phyloP scores from a whole-genome alignment of 306 rosid genomes.

The Cucurbita argyrosperma region DNA sequence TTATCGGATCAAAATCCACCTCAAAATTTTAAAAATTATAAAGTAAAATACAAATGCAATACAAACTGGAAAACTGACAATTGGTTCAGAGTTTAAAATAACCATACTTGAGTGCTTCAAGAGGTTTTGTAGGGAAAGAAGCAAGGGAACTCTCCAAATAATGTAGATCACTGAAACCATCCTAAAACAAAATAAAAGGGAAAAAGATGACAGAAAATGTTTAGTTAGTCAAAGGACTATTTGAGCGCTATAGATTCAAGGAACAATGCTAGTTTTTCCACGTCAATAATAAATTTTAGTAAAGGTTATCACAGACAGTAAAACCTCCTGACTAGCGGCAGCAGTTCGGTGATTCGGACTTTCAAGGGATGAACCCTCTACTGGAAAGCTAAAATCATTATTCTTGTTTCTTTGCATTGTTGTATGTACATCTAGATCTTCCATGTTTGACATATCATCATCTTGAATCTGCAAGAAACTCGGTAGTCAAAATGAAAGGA shows the following conservation, averaged over 20 bases:
- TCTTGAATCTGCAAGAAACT: conserved; percentile 65
- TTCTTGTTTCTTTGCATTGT: conserved; percentile 21
- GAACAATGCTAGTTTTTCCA: background rate
- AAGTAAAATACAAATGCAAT: background rate
- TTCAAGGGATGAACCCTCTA: conserved; percentile 23
- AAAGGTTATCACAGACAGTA: conserved; percentile 9
- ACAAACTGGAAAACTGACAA: background rate
- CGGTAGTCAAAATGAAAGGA: conserved; percentile 8
- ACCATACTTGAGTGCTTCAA: conserved; percentile 11
- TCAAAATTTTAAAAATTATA: background rate
- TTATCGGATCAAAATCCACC: background rate
- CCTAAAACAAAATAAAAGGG: conserved; percentile 38
- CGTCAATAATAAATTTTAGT: background rate
- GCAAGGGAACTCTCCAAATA: conserved; percentile 79
- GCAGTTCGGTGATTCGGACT: conserved; percentile 35
- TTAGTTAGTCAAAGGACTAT: background rate
- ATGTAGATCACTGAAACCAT: conserved; percentile 47
- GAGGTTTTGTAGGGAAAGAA: conserved; percentile 50
- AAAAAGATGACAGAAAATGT: background rate
- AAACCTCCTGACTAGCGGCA: conserved; percentile 47
- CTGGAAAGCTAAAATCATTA: conserved; percentile 28
- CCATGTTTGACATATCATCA: conserved; percentile 36
- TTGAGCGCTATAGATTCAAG: background rate
- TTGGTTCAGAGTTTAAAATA: background rate
- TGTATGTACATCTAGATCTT: conserved; percentile 32